These are phyloP conservation scores for Rhizopus sp. DNA, from an alignment of 371 early-diverging fungal genomes.

Conservation along the genomic window DNA sequence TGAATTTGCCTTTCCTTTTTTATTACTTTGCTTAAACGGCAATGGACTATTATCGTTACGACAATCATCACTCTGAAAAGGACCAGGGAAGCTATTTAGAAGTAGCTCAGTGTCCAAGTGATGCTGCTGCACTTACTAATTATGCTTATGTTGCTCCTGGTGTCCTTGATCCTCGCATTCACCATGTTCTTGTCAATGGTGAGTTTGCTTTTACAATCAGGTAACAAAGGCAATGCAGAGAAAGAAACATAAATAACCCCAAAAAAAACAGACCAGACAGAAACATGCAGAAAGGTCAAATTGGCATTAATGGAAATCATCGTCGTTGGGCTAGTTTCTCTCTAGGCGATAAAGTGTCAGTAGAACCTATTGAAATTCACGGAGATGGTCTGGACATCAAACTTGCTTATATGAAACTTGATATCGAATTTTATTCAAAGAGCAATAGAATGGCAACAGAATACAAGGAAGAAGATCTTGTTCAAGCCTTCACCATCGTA, in stretches of 20 bases:
- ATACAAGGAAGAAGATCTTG: constrained; percentile 76
- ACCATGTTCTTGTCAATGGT: constrained; percentile 77
- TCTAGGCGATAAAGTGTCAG: constrained; percentile 77
- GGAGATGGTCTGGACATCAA: constrained; percentile 60
- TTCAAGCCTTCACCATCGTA: constrained; percentile 65
- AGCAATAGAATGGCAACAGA: constrained; percentile 57
- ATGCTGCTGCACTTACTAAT: constrained; percentile 79
- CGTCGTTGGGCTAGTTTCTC: constrained; percentile 89
- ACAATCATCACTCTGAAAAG: constrained; percentile 12
- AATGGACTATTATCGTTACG: constrained; percentile 23
- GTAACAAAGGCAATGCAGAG: constrained; percentile 38
- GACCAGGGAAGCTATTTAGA: constrained; percentile 15
- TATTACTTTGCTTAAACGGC: background rate
- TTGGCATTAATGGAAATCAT: constrained; percentile 80
- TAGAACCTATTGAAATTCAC: constrained; percentile 76
- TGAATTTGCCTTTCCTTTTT: constrained; percentile 1
- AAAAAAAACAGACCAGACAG: constrained; percentile 56
- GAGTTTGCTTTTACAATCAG: constrained; percentile 77
- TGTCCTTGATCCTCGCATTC: constrained; percentile 68
- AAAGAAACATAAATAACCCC: background rate
- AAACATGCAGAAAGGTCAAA: constrained; percentile 57
- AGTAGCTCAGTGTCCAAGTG: constrained; percentile 62
- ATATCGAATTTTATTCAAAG: constrained; percentile 65
- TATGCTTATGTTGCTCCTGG: constrained; percentile 70
- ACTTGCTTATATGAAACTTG: constrained; percentile 71